phyloP scores from a whole-genome alignment of 129 eudicot species.

The Escallonia herrerae region DNA sequence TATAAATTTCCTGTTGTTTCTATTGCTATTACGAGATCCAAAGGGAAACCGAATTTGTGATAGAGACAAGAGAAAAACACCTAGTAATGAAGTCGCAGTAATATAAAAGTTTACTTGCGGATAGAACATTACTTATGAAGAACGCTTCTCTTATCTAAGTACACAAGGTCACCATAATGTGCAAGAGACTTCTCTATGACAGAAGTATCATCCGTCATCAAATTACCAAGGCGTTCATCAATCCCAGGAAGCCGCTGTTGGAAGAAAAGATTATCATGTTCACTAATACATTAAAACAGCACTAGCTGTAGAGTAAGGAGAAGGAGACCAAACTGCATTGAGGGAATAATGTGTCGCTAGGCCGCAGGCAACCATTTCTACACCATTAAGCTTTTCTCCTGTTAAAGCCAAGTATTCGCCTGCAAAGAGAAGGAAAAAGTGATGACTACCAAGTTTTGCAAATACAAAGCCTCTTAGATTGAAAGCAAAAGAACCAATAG shows the following conservation, averaged over 20 bases:
- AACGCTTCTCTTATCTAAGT: conserved; percentile 47
- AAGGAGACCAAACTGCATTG: conserved; percentile 42
- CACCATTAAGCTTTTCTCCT: conserved; percentile 86
- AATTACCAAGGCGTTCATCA: conserved; percentile 76
- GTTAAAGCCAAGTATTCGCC: conserved; percentile 94
- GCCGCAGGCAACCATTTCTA: conserved; percentile 84
- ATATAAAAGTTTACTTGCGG: not conserved
- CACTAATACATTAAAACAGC: not conserved
- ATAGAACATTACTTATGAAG: conserved; percentile 52
- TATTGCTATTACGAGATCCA: too few relatives aligned
- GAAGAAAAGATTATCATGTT: conserved; percentile 5
- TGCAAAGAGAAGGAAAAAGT: conserved; percentile 23
- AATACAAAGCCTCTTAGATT: not conserved
- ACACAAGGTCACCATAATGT: conserved; percentile 80
- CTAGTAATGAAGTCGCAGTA: too few relatives aligned
- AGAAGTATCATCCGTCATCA: conserved; percentile 79
- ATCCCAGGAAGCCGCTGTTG: conserved; percentile 70
- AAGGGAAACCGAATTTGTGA: too few relatives aligned
- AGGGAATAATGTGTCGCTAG: conserved; percentile 80
- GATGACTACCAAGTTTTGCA: conserved; percentile 1
- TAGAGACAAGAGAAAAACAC: too few relatives aligned
- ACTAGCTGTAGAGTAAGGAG: not conserved
- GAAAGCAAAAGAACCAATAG: not conserved
- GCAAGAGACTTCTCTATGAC: conserved; percentile 73
- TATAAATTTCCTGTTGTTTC: too few relatives aligned